Base-by-base conservation (phyloP, 257 asterid genomes). In the Nicotiana obtusifolia region DNA sequence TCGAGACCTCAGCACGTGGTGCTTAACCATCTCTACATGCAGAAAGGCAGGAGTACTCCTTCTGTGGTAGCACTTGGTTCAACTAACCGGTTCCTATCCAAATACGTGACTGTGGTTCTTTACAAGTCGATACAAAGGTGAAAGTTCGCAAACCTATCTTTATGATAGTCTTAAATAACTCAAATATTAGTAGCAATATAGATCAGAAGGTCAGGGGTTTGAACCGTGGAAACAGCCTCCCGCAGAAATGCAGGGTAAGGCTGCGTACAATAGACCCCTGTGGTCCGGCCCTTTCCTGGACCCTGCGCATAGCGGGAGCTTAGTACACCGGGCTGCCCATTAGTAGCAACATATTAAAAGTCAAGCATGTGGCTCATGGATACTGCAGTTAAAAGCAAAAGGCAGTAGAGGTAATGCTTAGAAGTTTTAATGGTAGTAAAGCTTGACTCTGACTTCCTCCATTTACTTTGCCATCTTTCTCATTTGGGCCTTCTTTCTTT, bases 11-110 rank as follows among this genome's bases (percentile, higher is more conserved):
- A 93, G 86, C 99, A 97, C 17, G 98, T 94, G n/a, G 93, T 97
- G 69, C 94, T 97, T 22, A 97, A 97, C 87, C 99, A 97, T 87
- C 98, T 97, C 69, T 97, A 93, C 95, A 94, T 96, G 98, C 98
- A 96, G 83, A 92, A 91, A 84, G 99, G 91, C 31, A 88, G 95
- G 80, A 91, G 80, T 88, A 90, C 92, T 60, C 97, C 95, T 4
- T 89, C 98, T 0, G 95, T 96, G 64, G 98, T 96, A 11, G 99
- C 97, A 30, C 99, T 96, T 14, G 98, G 98, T 56, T 94, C 98
- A 1, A 91, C 99, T 65, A 87, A 92, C 76, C 93, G 99, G 41
- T 93, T 93, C 89, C 91, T 86, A 59, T 91, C 97, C 84, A 96
- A 96, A 87, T 94, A 96, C 60, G 99, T 96, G 54, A 93, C 99